Evolutionary conservation across 2,329 filamentous ascomycete genomes (phyloP).

Genomic region (Botrytis tulipae): DNA sequence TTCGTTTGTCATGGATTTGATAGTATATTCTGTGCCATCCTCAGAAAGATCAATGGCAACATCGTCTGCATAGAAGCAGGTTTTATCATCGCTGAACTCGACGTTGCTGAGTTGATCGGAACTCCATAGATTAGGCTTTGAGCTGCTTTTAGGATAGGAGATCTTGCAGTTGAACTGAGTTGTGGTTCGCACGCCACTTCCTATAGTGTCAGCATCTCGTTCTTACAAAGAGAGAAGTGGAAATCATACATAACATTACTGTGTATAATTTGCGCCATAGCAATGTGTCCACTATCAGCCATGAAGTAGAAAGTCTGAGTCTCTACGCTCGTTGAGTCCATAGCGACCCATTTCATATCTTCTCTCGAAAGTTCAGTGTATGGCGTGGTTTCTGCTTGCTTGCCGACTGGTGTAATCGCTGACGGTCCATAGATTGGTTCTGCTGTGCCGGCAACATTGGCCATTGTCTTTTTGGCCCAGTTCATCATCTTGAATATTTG

Average conservation of each 20-base stretch:
- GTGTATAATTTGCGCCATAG: slow-evolving; percentile 89
- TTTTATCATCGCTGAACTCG: slow-evolving; percentile 81
- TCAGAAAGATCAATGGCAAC: slow-evolving; percentile 82
- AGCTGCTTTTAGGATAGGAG: slow-evolving; percentile 67
- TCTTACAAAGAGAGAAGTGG: slow-evolving; percentile 22
- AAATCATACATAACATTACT: slow-evolving; percentile 84
- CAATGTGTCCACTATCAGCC: slow-evolving; percentile 72
- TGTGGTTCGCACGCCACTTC: slow-evolving; percentile 83
- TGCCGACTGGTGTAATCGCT: slow-evolving; percentile 81
- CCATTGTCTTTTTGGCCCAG: slow-evolving; percentile 88
- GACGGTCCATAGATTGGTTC: slow-evolving; percentile 92
- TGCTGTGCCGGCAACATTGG: slow-evolving; percentile 87
- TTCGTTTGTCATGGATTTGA: slow-evolving; percentile 87
- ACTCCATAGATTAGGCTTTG: slow-evolving; percentile 77
- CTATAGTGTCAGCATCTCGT: slow-evolving; percentile 30
- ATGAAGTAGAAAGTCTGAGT: slow-evolving; percentile 93
- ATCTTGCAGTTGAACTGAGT: slow-evolving; percentile 94
- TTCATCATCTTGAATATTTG: slow-evolving; percentile 68
- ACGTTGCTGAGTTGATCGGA: slow-evolving; percentile 75
- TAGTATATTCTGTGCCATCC: slow-evolving; percentile 76
- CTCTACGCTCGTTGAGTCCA: slow-evolving; percentile 87
- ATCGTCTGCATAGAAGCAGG: slow-evolving; percentile 81
- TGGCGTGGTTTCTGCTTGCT: slow-evolving; percentile 73
- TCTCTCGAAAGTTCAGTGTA: slow-evolving; percentile 77
- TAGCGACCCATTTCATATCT: slow-evolving; percentile 77